Evolutionary conservation across 208 protist genomes (phyloP), one percentile per base, ranked within the genome.

Genomic region (Trichomonas tenax): DNA sequence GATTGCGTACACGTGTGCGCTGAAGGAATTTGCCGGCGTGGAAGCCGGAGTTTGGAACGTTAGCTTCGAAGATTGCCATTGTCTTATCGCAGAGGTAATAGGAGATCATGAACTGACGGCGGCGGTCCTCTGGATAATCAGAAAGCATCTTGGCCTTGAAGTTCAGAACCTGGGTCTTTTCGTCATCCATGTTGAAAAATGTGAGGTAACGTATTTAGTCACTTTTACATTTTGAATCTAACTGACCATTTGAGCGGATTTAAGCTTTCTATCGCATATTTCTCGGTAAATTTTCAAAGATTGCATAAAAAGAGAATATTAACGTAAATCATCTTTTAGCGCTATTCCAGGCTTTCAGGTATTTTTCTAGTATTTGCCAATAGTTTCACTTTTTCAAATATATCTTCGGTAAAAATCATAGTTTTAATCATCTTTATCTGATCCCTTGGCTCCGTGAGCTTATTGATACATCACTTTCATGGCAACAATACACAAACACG

Each of bases 41-140:
- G 44, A 93, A 93, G n/a, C 86, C 86, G 2, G 86, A 93, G n/a
- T 93, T 93, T 58, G 86, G 86, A 38, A 93, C 86, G 41, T 93
- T 17, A 41, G 45, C 44, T 93, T 93, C 86, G n/a, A 93, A 93
- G 45, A 93, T 38, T 38, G 86, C 86, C 40, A 93, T 93, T 93
- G 86, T 93, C 44, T 93, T 93, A 51, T 93, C 86, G 44, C 26
- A 93, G 31, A 93, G 86, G 26, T 93, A 93, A 51, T 58, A 93
- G 17, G 86, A 93, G 17, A 93, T 44, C 41, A 93, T 44, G 46
- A 93, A 93, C 86, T 93, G 40, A 36, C 86, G 86, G 40, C 86
- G 40, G n/a, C 40, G 86, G n/a, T 93, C 86, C 51, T 93, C 86
- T 48, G 86, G 86, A 51, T 93, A 93, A 21, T 51, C 44, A 17